These are phyloP conservation scores for Didymellaceae sp. DNA, from an alignment of 2,329 filamentous ascomycete species.

Conservation along the genomic window DNA sequence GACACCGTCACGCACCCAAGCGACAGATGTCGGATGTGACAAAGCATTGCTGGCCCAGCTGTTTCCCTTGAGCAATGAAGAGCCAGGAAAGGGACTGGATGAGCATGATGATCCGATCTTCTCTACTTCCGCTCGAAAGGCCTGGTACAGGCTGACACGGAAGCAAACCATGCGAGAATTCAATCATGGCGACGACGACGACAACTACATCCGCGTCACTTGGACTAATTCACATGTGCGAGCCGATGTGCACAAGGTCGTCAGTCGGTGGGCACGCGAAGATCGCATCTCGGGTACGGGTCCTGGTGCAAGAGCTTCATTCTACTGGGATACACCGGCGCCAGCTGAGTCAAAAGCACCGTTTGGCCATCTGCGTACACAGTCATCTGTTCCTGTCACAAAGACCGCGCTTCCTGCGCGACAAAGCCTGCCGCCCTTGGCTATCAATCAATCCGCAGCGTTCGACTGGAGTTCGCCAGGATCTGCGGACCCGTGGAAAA, in stretches of 20 bases:
- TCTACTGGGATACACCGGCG: slow-evolving; percentile 47
- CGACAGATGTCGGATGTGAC: slow-evolving; percentile 20
- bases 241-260: slow-evolving; percentile 44
- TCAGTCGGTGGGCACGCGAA: slow-evolving; percentile 46
- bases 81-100: slow-evolving; percentile 17
- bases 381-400: slow-evolving; percentile 28
- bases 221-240: slow-evolving; percentile 45
- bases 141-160: slow-evolving; percentile 50
- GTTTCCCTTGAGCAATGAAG: slow-evolving; percentile 29
- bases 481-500: slow-evolving; percentile 28
- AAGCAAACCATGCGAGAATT: slow-evolving; percentile 49
- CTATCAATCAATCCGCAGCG: slow-evolving; percentile 31
- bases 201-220: slow-evolving; percentile 48
- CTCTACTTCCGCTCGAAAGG: slow-evolving; percentile 45
- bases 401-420: slow-evolving; percentile 25
- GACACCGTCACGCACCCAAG: not conserved
- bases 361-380: slow-evolving; percentile 30
- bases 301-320: slow-evolving; percentile 42
- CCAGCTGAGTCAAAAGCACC: slow-evolving; percentile 24
- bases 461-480: slow-evolving; percentile 47
- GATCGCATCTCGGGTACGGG: slow-evolving; percentile 48
- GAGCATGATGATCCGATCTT: slow-evolving; percentile 41
- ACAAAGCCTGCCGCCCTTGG: slow-evolving; percentile 29
- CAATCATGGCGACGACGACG: slow-evolving; percentile 42
- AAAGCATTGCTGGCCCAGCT: slow-evolving; percentile 32